Evolutionary conservation across 805 yeast genomes (phyloP).

Genomic region (Kuraishia hungarica): DNA sequence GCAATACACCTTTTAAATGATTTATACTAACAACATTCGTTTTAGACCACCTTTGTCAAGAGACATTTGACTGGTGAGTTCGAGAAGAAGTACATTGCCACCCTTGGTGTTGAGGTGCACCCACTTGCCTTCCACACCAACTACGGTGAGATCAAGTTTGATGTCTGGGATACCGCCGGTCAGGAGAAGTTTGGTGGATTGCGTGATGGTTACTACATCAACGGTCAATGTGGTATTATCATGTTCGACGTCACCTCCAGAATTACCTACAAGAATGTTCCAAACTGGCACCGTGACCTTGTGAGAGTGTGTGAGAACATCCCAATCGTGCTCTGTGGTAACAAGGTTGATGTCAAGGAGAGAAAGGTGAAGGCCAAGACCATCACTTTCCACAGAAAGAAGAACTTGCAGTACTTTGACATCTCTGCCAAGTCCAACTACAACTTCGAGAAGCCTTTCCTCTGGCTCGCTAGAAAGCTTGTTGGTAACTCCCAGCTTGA

Average conservation of each 20-base stretch:
- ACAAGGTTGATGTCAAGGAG: slow-evolving; percentile 99
- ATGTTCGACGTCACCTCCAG: slow-evolving; percentile 99
- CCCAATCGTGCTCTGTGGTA: slow-evolving; percentile 98
- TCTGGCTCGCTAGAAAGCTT: slow-evolving; percentile 99
- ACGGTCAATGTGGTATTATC: slow-evolving; percentile 99
- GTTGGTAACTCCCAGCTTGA: slow-evolving; percentile 97
- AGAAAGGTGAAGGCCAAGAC: slow-evolving; percentile 99
- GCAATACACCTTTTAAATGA: not conserved
- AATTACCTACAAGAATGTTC: slow-evolving; percentile 98
- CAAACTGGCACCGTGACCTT: slow-evolving; percentile 99
- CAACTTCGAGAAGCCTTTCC: slow-evolving; percentile 99
- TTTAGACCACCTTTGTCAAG: slow-evolving; percentile 95
- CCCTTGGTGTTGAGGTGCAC: slow-evolving; percentile 99
- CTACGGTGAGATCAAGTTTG: slow-evolving; percentile 97
- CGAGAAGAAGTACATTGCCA: slow-evolving; percentile 97
- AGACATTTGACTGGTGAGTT: slow-evolving; percentile 99
- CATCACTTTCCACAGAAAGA: slow-evolving; percentile 99
- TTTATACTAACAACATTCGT: not conserved
- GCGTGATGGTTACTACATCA: slow-evolving; percentile 99
- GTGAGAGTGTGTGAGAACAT: slow-evolving; percentile 99
- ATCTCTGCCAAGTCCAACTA: slow-evolving; percentile 99
- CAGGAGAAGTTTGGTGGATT: slow-evolving; percentile 99
- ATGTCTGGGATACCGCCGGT: slow-evolving; percentile 99
- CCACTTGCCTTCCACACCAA: slow-evolving; percentile 97
- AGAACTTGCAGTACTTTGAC: slow-evolving; percentile 98